Percentiles rank a stretch among this genome's conserved stretches.
phyloP scores from a whole-genome alignment of 148 eudicot genomes.

The Chenopodium quinoa region DNA sequence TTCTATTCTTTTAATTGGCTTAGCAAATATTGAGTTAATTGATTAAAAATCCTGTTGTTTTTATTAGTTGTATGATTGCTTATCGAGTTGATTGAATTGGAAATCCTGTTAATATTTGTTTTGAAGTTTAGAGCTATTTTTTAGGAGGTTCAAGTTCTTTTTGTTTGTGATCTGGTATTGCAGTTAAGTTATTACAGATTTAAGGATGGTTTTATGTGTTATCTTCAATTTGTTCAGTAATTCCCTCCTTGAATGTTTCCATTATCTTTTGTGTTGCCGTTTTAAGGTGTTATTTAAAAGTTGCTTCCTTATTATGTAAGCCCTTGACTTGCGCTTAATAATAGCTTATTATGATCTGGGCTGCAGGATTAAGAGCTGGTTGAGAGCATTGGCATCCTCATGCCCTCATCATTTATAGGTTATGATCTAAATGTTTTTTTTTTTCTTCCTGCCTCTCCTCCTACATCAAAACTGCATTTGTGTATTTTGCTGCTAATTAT shows the following conservation, averaged over 20 bases:
- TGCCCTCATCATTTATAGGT: slow-evolving; percentile 53
- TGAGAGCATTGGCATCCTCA: slow-evolving; percentile 57
- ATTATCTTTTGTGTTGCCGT: not conserved
- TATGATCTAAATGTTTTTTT: slow-evolving; percentile 41
- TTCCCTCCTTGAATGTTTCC: not conserved
- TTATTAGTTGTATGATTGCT: no score
- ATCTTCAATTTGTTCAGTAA: not conserved
- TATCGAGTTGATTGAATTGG: no score
- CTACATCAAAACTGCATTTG: not conserved
- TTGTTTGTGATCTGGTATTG: no score
- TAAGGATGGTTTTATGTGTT: no score
- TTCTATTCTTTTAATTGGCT: no score
- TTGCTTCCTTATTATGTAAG: slow-evolving; percentile 9
- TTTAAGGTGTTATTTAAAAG: not conserved
- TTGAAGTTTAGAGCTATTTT: no score
- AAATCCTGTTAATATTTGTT: no score
- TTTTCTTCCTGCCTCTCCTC: not conserved
- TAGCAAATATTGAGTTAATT: no score
- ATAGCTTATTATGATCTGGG: slow-evolving; percentile 55
- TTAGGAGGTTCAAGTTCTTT: no score
- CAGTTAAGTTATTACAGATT: no score
- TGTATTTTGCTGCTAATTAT: not conserved
- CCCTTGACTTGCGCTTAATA: slow-evolving; percentile 12
- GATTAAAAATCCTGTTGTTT: no score
- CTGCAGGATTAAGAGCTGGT: slow-evolving; percentile 70